Evolutionary conservation across 129 eudicot genomes (phyloP), one percentile per base, ranked within the genome.

Genomic region (Scalesia atractyloides): DNA sequence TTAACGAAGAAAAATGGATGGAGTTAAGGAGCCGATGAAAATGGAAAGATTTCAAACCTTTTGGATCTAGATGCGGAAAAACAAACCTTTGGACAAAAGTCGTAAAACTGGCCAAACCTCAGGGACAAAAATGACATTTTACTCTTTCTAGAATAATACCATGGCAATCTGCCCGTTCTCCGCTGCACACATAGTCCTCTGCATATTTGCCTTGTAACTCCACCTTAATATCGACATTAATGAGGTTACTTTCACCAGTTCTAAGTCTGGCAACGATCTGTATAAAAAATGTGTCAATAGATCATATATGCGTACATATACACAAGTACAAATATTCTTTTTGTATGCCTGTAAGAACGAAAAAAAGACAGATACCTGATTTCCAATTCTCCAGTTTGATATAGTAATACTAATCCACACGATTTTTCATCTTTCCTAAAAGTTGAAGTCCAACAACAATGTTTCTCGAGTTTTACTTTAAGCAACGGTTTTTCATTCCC

Each of bases 221-320:
- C 97, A 93, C 82, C 98, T 87, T 76, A 87, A 83, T 41, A 79
- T 63, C 56, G 92, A 79, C 87, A 69, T 74, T 68, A 93, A 76
- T 50, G 98, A 84, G 79, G 81, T 71, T 56, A 70, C 87, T 22
- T 79, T 73, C 75, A 90, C 89, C 79, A 86, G 66, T 79, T 87
- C 89, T 56, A 93, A 73, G 74, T 87, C 86, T 16, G 97, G 96
- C 77, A 93, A 81, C 5, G 96, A 86, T 86, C 98, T 93, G 92
- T 75, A 81, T 14, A 52, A 24, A 77, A 12, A 80, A 65, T 26
- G 70, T 72, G 66, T 52, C 58, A 66, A 41, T 66, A 56, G 62
- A 62, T 52, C n/a, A 75, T 64, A 37, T 7, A 15, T 6, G n/a
- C 24, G n/a, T 59, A 13, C 33, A 10, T 14, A 57, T 22, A 51